Conservation (phyloP, 2,329 filamentous ascomycete species). For the Nothophoma quercina region DNA sequence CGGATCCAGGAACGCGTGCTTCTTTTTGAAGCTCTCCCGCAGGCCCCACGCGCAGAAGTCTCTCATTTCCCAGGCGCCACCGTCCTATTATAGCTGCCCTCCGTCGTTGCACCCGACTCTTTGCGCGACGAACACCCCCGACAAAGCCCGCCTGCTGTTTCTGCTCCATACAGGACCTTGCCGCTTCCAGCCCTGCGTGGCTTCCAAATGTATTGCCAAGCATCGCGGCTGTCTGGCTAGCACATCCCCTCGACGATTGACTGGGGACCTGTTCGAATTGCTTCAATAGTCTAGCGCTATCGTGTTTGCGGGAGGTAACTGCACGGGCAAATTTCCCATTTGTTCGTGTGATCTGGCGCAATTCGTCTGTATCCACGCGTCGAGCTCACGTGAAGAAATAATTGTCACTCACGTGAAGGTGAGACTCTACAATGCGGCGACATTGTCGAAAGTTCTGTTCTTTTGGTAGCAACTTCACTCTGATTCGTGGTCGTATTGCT, state of each 20-base stretch:
- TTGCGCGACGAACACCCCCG: conserved; percentile 3
- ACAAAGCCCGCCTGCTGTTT: conserved; percentile 3
- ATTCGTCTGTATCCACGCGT: conserved; percentile 1
- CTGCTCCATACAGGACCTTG: conserved; percentile 6
- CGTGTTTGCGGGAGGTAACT: not conserved
- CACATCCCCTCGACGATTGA: conserved; percentile 1
- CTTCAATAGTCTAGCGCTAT: conserved; percentile 4
- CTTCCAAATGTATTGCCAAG: conserved; percentile 18
- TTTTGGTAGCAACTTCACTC: not conserved
- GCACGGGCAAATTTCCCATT: conserved; percentile 10
- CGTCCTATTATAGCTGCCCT: conserved; percentile 1
- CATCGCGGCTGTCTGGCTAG: conserved; percentile 4
- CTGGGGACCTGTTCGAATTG: conserved; percentile 2
- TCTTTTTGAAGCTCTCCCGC: conserved; percentile 6
- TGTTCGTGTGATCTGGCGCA: not conserved
- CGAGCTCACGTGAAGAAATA: conserved; percentile 3
- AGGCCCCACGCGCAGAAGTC: not conserved
- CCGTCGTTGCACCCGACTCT: conserved; percentile 4
- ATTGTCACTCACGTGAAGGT: not conserved
- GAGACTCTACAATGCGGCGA: not conserved
- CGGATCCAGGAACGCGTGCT: conserved; percentile 1
- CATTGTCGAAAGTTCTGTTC: not conserved
- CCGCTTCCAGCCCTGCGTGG: conserved; percentile 13
- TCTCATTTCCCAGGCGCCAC: conserved; percentile 6
- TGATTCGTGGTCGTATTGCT: conserved; percentile 7